Evolutionary conservation across 306 rosid genomes (phyloP).

Genomic region (Nissolia schottii): DNA sequence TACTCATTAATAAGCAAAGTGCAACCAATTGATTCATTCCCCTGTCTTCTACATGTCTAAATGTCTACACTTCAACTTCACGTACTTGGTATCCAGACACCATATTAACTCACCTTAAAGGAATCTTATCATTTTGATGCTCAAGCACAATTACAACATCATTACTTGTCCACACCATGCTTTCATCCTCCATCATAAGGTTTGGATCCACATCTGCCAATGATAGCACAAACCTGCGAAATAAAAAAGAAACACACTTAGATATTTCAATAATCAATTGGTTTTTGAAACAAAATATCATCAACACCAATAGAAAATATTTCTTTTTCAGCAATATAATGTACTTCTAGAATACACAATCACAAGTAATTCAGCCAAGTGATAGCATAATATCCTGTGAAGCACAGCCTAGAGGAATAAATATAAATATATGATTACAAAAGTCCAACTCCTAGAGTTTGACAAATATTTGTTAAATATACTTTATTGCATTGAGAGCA

Average conservation of each 20-base stretch:
- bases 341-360: slow-evolving; percentile 1
- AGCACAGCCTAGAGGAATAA: neutral
- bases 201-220: slow-evolving; percentile 89
- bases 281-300: slow-evolving; percentile 17
- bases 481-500: neutral
- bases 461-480: slow-evolving; percentile 3
- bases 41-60: neutral
- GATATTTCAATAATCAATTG: slow-evolving; percentile 14
- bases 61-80: neutral
- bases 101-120: slow-evolving; percentile 70
- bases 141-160: slow-evolving; percentile 92
- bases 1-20: neutral
- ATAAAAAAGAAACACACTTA: slow-evolving; percentile 13
- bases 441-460: neutral
- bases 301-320: neutral
- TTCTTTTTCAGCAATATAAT: slow-evolving; percentile 13
- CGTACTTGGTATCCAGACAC: slow-evolving; percentile 17
- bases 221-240: slow-evolving; percentile 80
- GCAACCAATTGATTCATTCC: slow-evolving; percentile 10
- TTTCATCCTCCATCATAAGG: slow-evolving; percentile 95
- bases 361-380: neutral
- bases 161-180: slow-evolving; percentile 91
- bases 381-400: neutral
- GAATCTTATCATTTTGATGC: slow-evolving; percentile 83
- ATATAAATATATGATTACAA: neutral